phyloP scores from a whole-genome alignment of 2,329 filamentous ascomycete species.

The Ascochyta fabae region DNA sequence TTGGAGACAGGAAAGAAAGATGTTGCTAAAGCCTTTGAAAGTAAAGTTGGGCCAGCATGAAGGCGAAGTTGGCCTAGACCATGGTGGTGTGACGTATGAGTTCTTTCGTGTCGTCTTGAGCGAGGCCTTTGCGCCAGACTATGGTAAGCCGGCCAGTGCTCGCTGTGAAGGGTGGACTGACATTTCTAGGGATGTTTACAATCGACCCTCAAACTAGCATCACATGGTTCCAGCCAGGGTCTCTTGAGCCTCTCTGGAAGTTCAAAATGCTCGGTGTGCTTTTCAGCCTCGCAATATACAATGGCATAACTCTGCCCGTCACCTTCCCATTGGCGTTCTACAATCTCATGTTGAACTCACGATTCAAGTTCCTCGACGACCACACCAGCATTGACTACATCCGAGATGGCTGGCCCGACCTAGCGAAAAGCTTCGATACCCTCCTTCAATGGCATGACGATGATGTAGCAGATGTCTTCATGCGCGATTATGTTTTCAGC shows the following conservation, averaged over 20 bases:
- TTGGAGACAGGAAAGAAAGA: slow-evolving; percentile 82
- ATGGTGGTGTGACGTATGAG: slow-evolving; percentile 94
- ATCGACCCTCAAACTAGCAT: slow-evolving; percentile 77
- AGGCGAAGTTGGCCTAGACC: slow-evolving; percentile 89
- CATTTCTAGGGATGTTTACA: slow-evolving; percentile 69
- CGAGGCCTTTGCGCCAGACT: slow-evolving; percentile 78
- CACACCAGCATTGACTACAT: slow-evolving; percentile 68
- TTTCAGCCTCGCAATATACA: slow-evolving; percentile 90
- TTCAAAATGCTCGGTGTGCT: slow-evolving; percentile 88
- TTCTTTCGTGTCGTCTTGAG: slow-evolving; percentile 87
- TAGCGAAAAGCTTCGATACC: slow-evolving; percentile 74
- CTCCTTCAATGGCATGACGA: slow-evolving; percentile 83
- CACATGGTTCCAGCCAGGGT: slow-evolving; percentile 86
- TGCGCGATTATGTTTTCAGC: slow-evolving; percentile 86
- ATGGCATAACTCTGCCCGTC: slow-evolving; percentile 87
- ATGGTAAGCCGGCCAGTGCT: slow-evolving; percentile 57
- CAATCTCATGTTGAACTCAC: slow-evolving; percentile 73
- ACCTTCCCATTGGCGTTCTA: slow-evolving; percentile 89
- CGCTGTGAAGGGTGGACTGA: slow-evolving; percentile 14
- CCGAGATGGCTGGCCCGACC: slow-evolving; percentile 85
- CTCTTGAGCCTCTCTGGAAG: slow-evolving; percentile 83
- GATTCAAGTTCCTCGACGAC: slow-evolving; percentile 61
- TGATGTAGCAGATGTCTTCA: slow-evolving; percentile 80
- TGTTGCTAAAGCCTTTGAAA: slow-evolving; percentile 85
- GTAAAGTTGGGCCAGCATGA: slow-evolving; percentile 80